A percentile compares a stretch with the other conserved stretches of the same genome.
Evolutionary conservation across 2,329 filamentous ascomycete genomes (phyloP).

Genomic region (Fusarium dimerum): DNA sequence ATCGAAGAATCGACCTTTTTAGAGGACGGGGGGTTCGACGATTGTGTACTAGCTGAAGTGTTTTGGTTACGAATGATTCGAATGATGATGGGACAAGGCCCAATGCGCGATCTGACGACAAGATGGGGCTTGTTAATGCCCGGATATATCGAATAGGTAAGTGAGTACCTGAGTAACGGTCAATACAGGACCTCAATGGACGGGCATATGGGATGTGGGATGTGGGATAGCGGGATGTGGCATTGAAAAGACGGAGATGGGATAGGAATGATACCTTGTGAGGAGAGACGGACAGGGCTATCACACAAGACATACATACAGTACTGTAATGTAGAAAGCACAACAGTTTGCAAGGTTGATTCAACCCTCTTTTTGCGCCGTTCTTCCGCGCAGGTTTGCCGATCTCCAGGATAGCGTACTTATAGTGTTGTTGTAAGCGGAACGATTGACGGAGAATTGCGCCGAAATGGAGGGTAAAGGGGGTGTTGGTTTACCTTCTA

Average conservation of each 20-base stretch:
- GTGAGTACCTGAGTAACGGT: not conserved
- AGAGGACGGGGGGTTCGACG: not conserved
- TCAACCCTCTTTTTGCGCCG: not conserved
- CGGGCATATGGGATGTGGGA: not conserved
- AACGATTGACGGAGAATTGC: not conserved
- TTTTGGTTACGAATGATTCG: not conserved
- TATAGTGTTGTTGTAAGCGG: not conserved
- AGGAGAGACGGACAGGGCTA: not conserved
- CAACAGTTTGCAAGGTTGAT: not conserved
- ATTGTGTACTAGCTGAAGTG: not conserved
- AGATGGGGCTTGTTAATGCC: not conserved
- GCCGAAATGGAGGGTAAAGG: slow-evolving; percentile 1
- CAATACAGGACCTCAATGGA: not conserved
- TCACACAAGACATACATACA: too few relatives aligned
- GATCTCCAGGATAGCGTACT: not conserved
- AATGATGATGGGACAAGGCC: not conserved
- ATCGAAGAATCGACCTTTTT: slow-evolving; percentile 16
- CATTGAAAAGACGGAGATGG: too few relatives aligned
- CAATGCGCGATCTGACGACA: not conserved
- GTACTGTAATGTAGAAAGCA: not conserved
- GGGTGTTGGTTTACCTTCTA: not conserved
- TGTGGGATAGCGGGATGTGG: not conserved
- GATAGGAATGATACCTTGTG: not conserved
- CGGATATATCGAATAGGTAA: not conserved
- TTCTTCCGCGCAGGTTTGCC: not conserved